These are phyloP conservation scores for Neurospora sp. DNA, from an alignment of 495 filamentous ascomycete species.

Conservation along the genomic window DNA sequence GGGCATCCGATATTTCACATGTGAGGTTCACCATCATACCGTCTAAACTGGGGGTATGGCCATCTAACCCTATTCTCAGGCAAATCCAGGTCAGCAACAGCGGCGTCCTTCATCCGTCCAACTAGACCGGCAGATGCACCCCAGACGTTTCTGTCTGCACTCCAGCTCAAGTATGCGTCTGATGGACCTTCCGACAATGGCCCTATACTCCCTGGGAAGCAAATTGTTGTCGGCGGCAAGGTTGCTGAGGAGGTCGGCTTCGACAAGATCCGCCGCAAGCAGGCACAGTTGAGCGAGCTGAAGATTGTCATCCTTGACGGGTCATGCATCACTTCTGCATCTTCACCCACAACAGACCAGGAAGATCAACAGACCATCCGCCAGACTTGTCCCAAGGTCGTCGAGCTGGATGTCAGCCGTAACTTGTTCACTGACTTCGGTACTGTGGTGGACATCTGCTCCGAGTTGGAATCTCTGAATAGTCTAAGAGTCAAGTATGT, in stretches of 20 bases:
- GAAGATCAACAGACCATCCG: conserved; percentile 21
- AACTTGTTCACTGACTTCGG: conserved; percentile 63
- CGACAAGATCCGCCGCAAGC: conserved; percentile 75
- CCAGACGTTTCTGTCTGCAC: conserved; percentile 64
- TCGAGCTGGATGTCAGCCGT: conserved; percentile 75
- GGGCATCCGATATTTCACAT: conserved; percentile 72
- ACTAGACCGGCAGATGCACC: conserved; percentile 56
- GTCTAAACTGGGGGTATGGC: neutral
- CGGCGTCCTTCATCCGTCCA: conserved; percentile 80
- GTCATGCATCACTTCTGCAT: conserved; percentile 43
- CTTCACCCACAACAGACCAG: conserved; percentile 23
- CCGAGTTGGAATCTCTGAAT: conserved; percentile 49
- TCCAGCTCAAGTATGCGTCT: conserved; percentile 72
- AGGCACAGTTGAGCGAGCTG: conserved; percentile 66
- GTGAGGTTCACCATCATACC: conserved; percentile 33
- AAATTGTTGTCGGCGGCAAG: conserved; percentile 69
- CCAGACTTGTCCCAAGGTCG: conserved; percentile 51
- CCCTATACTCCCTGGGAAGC: conserved; percentile 13
- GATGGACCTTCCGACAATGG: conserved; percentile 26
- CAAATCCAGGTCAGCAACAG: conserved; percentile 50
- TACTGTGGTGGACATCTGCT: conserved; percentile 59
- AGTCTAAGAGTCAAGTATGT: conserved; percentile 62
- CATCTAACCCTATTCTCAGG: conserved; percentile 31
- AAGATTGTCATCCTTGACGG: conserved; percentile 75
- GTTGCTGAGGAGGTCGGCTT: conserved; percentile 92